phyloP scores from a whole-genome alignment of 345 rosid genomes.

The Eucalyptus sideroxylon region DNA sequence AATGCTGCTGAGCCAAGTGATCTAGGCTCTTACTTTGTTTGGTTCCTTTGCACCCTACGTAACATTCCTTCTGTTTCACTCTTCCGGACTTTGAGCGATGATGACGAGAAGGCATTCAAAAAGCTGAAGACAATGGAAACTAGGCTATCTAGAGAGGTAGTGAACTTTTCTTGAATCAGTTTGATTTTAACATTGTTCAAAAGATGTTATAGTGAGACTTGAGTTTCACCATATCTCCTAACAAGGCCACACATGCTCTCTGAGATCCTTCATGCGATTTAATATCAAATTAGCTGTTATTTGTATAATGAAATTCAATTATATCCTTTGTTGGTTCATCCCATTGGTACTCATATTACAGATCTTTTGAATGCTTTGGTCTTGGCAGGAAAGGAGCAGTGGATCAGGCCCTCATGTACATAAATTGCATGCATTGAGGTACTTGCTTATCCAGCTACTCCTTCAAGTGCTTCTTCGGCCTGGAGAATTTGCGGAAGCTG shows the following conservation, averaged over 20 bases:
- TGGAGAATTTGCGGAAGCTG: constrained; percentile 65
- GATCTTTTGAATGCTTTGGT: background rate
- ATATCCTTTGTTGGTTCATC: background rate
- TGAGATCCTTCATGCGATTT: background rate
- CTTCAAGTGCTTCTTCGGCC: constrained; percentile 89
- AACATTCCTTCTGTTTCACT: constrained; percentile 93
- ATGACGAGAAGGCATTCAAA: constrained; percentile 64
- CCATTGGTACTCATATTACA: background rate
- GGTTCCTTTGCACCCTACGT: constrained; percentile 68
- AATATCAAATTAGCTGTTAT: background rate
- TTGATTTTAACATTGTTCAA: background rate
- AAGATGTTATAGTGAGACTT: background rate
- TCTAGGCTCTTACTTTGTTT: constrained; percentile 74
- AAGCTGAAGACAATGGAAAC: constrained; percentile 65
- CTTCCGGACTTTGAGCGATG: constrained; percentile 62
- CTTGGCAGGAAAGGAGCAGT: constrained; percentile 62
- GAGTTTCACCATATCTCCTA: background rate
- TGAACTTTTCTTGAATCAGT: background rate
- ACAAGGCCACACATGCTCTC: background rate
- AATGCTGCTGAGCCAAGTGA: constrained; percentile 53
- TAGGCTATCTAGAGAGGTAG: constrained; percentile 67
- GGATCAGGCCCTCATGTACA: constrained; percentile 25
- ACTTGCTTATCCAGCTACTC: constrained; percentile 69
- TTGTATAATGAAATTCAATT: background rate
- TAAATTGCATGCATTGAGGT: constrained; percentile 59